Conservation (phyloP, 2,329 filamentous ascomycete genomes). For the Colletotrichum eremochloae region DNA sequence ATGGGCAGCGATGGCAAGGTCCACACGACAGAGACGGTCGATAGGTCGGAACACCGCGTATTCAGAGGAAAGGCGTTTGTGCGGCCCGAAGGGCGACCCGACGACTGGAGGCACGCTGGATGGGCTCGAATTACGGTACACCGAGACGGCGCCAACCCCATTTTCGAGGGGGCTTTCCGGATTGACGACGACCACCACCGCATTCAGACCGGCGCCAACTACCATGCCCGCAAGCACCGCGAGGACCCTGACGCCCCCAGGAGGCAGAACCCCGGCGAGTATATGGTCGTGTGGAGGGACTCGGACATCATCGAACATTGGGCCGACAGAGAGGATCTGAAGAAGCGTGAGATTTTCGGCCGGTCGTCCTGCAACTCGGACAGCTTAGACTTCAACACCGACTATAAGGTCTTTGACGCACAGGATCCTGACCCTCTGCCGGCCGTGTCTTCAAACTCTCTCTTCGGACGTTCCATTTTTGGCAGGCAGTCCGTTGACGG, state of each 20-base stretch:
- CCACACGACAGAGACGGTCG: slow-evolving; percentile 74
- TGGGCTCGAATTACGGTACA: slow-evolving; percentile 88
- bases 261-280: slow-evolving; percentile 70
- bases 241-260: slow-evolving; percentile 76
- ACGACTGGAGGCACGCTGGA: slow-evolving; percentile 83
- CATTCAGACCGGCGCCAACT: slow-evolving; percentile 81
- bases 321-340: slow-evolving; percentile 69
- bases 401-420: slow-evolving; percentile 68
- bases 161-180: slow-evolving; percentile 93
- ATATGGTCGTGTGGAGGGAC: slow-evolving; percentile 93
- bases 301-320: slow-evolving; percentile 76
- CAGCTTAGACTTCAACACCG: slow-evolving; percentile 82
- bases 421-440: slow-evolving; percentile 63
- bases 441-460: slow-evolving; percentile 71
- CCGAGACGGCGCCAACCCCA: slow-evolving; percentile 79
- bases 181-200: slow-evolving; percentile 88
- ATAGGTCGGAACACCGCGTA: slow-evolving; percentile 81
- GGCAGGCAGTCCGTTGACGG: slow-evolving; percentile 77
- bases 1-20: slow-evolving; percentile 80
- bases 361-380: slow-evolving; percentile 78
- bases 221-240: slow-evolving; percentile 77
- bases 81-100: slow-evolving; percentile 62
- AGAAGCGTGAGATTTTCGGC: slow-evolving; percentile 65
- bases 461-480: slow-evolving; percentile 82
- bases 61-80: slow-evolving; percentile 86